These are phyloP conservation scores for Anaeromyces robustus DNA, from an alignment of 192 early-diverging fungal genomes.

Conservation along the genomic window DNA sequence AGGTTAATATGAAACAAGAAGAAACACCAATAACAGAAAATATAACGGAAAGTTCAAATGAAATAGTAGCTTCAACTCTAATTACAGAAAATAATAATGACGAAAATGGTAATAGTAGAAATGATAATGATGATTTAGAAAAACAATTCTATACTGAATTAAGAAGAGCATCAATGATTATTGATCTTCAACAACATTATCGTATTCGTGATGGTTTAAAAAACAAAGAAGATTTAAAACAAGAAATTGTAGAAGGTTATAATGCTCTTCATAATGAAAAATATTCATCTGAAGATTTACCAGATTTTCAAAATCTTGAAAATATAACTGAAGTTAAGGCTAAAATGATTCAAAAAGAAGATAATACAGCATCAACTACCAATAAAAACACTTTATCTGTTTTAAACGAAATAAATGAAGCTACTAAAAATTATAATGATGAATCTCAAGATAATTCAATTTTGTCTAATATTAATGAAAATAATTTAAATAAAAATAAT, in stretches of 20 bases:
- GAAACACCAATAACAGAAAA: background rate
- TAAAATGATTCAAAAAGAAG: background rate
- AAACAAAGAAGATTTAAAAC: background rate
- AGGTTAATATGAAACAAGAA: background rate
- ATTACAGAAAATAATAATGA: too few relatives aligned
- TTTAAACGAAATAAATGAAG: background rate
- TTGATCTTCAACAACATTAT: background rate
- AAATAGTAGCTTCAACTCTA: too few relatives aligned
- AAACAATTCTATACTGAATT: background rate
- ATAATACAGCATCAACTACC: too few relatives aligned
- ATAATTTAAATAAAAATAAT: background rate
- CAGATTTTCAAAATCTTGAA: background rate
- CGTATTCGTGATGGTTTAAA: background rate
- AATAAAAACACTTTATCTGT: background rate
- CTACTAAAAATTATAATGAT: background rate
- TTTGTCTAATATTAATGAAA: too few relatives aligned
- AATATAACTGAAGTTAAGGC: background rate
- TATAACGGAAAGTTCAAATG: too few relatives aligned
- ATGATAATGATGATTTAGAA: background rate
- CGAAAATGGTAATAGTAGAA: too few relatives aligned
- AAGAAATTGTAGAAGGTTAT: background rate
- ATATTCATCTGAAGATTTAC: background rate
- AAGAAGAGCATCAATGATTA: background rate
- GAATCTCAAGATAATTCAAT: background rate
- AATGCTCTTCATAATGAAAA: background rate